Percentiles rank a stretch among this genome's conserved stretches.
Evolutionary conservation across 495 filamentous ascomycete genomes (phyloP).

Genomic region (Daldinia decipiens): DNA sequence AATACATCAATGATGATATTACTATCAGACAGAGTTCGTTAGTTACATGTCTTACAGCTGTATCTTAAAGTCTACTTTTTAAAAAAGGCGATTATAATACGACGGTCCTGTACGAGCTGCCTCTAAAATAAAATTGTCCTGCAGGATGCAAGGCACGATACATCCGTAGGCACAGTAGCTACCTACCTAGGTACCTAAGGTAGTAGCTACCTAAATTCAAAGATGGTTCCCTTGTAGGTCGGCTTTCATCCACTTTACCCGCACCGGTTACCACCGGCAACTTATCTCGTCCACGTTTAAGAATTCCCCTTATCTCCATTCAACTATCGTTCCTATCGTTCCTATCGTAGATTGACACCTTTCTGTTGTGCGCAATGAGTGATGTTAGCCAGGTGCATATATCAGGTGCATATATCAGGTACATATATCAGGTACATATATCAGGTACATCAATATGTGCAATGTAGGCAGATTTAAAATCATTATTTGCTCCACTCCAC

Average conservation of each 20-base stretch:
- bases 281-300: conserved; percentile 1
- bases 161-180: conserved; percentile 17
- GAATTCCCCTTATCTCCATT: conserved; percentile 9
- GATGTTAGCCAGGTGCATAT: conserved; percentile 22
- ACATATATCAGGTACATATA: no score
- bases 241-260: conserved; percentile 25
- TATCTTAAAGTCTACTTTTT: background rate
- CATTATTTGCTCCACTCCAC: conserved; percentile 8
- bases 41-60: background rate
- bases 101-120: conserved; percentile 14
- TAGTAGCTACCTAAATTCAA: background rate
- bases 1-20: no score
- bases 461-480: no score
- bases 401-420: no score
- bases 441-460: no score
- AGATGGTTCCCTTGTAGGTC: background rate
- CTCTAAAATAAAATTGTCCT: conserved; percentile 26
- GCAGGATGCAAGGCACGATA: conserved; percentile 46
- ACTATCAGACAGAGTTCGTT: no score
- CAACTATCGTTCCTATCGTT: conserved; percentile 8
- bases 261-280: conserved; percentile 33
- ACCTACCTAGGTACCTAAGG: no score
- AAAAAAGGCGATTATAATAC: background rate
- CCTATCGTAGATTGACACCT: conserved; percentile 3
- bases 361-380: background rate